Percentiles rank a stretch among this genome's conserved stretches.
Evolutionary conservation across 768 basidiomycete genomes (phyloP).

Genomic region (Boletus pseudo-olivaceus): DNA sequence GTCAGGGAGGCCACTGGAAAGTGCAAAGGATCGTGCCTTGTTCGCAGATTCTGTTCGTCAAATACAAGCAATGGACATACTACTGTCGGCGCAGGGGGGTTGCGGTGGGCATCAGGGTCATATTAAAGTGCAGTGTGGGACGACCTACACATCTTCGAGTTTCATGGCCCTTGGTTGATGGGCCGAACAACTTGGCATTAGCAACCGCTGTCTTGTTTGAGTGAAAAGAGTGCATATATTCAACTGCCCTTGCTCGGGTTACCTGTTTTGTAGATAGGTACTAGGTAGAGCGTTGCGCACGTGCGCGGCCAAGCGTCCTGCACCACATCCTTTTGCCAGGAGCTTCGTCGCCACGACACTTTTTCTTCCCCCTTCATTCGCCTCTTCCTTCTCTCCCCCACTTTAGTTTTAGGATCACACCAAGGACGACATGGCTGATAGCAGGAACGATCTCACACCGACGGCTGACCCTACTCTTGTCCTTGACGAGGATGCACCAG

Average conservation of each 20-base stretch:
- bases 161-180: not conserved
- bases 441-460: conserved; percentile 8
- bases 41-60: not conserved
- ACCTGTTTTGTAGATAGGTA: conserved; percentile 12
- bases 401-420: not conserved
- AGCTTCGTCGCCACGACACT: not conserved
- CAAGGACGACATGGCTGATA: conserved; percentile 19
- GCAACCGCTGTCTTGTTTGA: not conserved
- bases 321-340: conserved; percentile 14
- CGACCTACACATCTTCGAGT: not conserved
- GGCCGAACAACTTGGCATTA: not conserved
- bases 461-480: conserved; percentile 4
- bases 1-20: not conserved
- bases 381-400: not conserved
- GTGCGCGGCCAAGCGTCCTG: conserved; percentile 15
- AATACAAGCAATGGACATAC: not conserved
- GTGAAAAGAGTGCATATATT: not conserved
- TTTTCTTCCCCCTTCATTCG: conserved; percentile 3
- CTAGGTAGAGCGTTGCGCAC: conserved; percentile 14
- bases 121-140: no score
- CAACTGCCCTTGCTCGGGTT: not conserved
- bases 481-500: conserved; percentile 50
- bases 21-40: not conserved
- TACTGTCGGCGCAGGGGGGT: not conserved
- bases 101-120: not conserved